A percentile compares a stretch with the other conserved stretches of the same genome.
Conservation (phyloP, 2,329 filamentous ascomycete genomes). For the Fusarium mexicanum region DNA sequence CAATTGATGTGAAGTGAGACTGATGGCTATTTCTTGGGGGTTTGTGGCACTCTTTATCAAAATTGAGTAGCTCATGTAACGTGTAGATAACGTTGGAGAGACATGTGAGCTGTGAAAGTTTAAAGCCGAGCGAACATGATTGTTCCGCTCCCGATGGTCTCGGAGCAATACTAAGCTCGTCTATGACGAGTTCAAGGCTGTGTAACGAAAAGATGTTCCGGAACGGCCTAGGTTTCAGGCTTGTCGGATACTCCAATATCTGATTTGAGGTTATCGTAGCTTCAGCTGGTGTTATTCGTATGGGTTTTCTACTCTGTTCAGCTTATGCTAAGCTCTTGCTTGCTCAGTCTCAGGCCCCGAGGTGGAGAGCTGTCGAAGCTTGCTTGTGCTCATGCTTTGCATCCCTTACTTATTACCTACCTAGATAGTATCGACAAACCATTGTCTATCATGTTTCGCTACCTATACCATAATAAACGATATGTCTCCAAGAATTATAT, state of each 20-base stretch:
- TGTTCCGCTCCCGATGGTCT: conserved; percentile 15
- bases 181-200: conserved; percentile 32
- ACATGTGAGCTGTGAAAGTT: conserved; percentile 4
- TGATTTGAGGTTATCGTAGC: background rate
- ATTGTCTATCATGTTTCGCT: background rate
- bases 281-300: background rate
- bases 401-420: background rate
- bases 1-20: background rate
- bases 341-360: background rate
- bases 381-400: background rate
- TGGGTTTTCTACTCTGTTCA: background rate
- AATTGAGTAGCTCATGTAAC: background rate
- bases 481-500: background rate
- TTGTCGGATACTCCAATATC: background rate
- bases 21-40: background rate
- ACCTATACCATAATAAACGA: background rate
- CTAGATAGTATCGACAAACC: background rate
- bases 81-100: background rate
- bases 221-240: conserved; percentile 15
- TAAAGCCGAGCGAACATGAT: conserved; percentile 5
- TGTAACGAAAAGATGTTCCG: conserved; percentile 3
- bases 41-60: background rate
- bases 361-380: background rate
- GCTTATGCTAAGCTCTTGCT: background rate
- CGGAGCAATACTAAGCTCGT: conserved; percentile 10